phyloP scores from a whole-genome alignment of 1,139 yeast species.

The Taphrina wiesneri region DNA sequence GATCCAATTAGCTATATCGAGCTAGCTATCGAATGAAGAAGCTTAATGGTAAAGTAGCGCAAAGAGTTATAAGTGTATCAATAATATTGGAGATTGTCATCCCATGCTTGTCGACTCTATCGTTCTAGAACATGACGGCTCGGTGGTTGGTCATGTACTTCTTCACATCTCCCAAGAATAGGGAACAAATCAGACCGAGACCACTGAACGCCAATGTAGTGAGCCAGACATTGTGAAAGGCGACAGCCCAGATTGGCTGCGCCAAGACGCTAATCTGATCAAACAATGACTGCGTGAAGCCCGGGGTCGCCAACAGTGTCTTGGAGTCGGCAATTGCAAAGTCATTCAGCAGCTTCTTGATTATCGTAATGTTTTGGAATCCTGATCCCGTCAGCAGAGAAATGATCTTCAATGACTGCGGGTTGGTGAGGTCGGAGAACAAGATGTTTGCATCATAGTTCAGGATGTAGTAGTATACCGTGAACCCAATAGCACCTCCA shows the following conservation, averaged over 20 bases:
- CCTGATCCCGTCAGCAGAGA: not conserved
- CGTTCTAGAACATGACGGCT: slow-evolving; percentile 11
- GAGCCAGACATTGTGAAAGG: slow-evolving; percentile 29
- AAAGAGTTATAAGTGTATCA: not conserved
- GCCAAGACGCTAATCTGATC: slow-evolving; percentile 1
- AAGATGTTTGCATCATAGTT: slow-evolving; percentile 4
- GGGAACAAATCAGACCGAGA: slow-evolving; percentile 26
- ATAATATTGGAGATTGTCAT: not conserved
- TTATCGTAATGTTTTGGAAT: not conserved
- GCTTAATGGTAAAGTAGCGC: not conserved
- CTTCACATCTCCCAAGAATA: slow-evolving; percentile 31
- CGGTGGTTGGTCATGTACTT: slow-evolving; percentile 34
- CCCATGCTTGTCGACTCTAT: not conserved
- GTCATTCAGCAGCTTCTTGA: slow-evolving; percentile 1
- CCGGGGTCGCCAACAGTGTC: not conserved
- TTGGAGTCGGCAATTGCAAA: slow-evolving; percentile 21
- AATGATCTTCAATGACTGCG: slow-evolving; percentile 12
- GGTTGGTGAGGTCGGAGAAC: slow-evolving; percentile 14
- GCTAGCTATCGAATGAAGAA: not conserved
- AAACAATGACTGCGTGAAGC: not conserved
- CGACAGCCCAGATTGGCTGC: slow-evolving; percentile 24
- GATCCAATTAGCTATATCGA: not conserved
- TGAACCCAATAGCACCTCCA: slow-evolving; percentile 33
- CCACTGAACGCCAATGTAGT: slow-evolving; percentile 30
- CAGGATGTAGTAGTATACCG: slow-evolving; percentile 29